Evolutionary conservation across 305 asterid species (phyloP).

Genomic region (Nicotiana rustica): DNA sequence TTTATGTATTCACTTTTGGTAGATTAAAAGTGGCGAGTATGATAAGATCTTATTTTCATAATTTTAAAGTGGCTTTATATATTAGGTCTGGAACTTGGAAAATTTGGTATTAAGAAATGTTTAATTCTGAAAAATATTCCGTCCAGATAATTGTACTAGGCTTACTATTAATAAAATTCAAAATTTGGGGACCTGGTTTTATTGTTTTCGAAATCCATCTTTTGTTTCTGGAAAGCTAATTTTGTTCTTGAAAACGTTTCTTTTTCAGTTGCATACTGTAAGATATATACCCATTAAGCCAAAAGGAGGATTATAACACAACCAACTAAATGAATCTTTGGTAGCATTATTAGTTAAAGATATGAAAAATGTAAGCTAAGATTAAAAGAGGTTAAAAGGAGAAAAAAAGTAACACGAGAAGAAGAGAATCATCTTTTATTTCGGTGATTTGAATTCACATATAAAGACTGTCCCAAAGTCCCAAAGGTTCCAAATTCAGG

Average conservation of each 20-base stretch:
- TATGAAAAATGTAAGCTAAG: conserved; percentile 46
- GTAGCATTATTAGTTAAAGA: conserved; percentile 23
- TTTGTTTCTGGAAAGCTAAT: too few relatives aligned
- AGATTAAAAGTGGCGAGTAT: too few relatives aligned
- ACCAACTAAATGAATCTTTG: conserved; percentile 36
- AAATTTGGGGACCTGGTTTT: too few relatives aligned
- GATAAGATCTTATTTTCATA: too few relatives aligned
- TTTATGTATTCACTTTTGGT: too few relatives aligned
- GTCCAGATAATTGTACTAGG: too few relatives aligned
- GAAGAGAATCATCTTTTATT: conserved; percentile 56
- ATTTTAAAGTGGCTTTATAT: too few relatives aligned
- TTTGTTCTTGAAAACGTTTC: neutral
- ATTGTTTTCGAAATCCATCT: too few relatives aligned
- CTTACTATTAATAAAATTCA: too few relatives aligned
- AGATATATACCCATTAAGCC: conserved; percentile 33
- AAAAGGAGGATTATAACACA: conserved; percentile 31
- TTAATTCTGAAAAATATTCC: too few relatives aligned
- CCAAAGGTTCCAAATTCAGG: conserved; percentile 44
- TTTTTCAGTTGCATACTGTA: neutral
- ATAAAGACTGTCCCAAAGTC: conserved; percentile 38
- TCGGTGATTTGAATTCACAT: conserved; percentile 44
- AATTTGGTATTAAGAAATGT: too few relatives aligned
- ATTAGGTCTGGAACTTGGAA: too few relatives aligned
- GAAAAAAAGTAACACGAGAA: conserved; percentile 40
- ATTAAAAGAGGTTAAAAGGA: conserved; percentile 49